phyloP scores from a whole-genome alignment of 1,284 basidiomycete genomes.

The Rhodotorula sp. region DNA sequence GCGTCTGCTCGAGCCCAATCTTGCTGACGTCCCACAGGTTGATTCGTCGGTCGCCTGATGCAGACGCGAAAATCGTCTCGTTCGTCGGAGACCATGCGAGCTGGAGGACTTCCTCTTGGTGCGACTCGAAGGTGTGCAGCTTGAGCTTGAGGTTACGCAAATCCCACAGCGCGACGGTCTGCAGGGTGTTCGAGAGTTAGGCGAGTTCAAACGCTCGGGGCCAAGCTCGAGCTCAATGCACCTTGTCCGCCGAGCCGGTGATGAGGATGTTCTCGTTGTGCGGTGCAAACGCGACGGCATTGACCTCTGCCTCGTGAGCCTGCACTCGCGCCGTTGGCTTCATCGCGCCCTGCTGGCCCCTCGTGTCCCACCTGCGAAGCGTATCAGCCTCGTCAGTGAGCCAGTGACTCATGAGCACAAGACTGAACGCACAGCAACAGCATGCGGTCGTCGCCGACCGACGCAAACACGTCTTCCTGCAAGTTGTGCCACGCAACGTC shows the following conservation, averaged over 20 bases:
- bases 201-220: neutral
- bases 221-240: slow-evolving; percentile 48
- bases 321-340: slow-evolving; percentile 72
- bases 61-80: slow-evolving; percentile 84
- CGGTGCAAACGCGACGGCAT: slow-evolving; percentile 87
- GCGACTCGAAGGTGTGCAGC: slow-evolving; percentile 87
- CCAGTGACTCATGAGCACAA: neutral
- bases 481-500: slow-evolving; percentile 95
- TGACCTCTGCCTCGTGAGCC: slow-evolving; percentile 87
- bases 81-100: slow-evolving; percentile 94
- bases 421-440: slow-evolving; percentile 72
- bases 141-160: slow-evolving; percentile 74
- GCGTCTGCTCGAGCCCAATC: slow-evolving; percentile 93
- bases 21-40: slow-evolving; percentile 93
- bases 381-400: neutral
- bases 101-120: slow-evolving; percentile 92
- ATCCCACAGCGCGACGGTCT: slow-evolving; percentile 90
- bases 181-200: slow-evolving; percentile 8
- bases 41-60: slow-evolving; percentile 85
- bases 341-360: slow-evolving; percentile 58
- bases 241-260: slow-evolving; percentile 93
- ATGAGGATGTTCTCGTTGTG: slow-evolving; percentile 78
- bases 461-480: slow-evolving; percentile 83
- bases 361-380: slow-evolving; percentile 80
- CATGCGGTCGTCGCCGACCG: slow-evolving; percentile 95